Conservation (phyloP, 176 grass and related monocot genomes). For the Cymbopogon citratus region DNA sequence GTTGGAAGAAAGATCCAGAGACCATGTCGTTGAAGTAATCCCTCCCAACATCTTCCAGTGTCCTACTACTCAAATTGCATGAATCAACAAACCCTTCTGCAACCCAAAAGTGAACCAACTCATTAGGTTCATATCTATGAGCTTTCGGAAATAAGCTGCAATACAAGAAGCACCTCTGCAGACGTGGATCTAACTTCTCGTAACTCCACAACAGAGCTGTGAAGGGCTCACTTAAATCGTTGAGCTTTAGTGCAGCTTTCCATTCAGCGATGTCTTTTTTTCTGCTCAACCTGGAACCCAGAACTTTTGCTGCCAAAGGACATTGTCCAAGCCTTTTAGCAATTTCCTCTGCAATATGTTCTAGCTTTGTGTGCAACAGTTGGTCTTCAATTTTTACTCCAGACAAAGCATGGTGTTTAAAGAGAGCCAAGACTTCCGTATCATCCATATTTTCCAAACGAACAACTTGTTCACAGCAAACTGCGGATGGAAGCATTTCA, state of each 20-base stretch:
- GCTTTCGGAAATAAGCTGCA: slow-evolving; percentile 27
- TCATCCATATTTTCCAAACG: background rate
- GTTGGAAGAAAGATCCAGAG: no score
- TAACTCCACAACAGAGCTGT: slow-evolving; percentile 20
- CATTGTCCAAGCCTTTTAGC: background rate
- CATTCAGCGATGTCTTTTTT: background rate
- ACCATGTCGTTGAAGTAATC: no score
- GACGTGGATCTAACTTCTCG: background rate
- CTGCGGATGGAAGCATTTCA: background rate
- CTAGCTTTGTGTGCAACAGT: background rate
- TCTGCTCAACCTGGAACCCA: background rate
- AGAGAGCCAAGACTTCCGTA: background rate
- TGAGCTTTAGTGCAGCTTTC: background rate
- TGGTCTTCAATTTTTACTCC: background rate
- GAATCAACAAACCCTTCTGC: no score
- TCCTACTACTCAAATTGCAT: no score
- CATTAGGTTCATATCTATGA: fast-evolving
- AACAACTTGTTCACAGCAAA: background rate
- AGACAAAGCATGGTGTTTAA: background rate
- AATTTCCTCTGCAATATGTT: background rate
- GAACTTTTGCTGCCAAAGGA: slow-evolving; percentile 10
- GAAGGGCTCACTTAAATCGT: background rate
- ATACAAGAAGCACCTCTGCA: slow-evolving; percentile 9
- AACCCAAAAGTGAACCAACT: no score
- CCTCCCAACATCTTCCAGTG: no score